These are phyloP conservation scores for Babesia sp. DNA, from an alignment of 169 alveolate genomes.

Conservation along the genomic window DNA sequence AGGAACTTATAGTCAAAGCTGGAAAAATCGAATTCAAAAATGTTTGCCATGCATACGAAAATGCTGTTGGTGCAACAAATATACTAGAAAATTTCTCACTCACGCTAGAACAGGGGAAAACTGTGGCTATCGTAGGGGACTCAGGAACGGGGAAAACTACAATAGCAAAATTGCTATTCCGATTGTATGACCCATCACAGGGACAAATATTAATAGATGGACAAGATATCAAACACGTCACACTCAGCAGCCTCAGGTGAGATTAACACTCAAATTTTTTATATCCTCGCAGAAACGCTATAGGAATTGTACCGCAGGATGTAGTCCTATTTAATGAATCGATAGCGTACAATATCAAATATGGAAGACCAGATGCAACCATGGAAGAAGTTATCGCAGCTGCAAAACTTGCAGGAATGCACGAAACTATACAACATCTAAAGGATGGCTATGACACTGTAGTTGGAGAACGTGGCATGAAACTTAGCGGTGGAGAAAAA, in stretches of 20 bases:
- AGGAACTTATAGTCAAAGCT: slow-evolving; percentile 36
- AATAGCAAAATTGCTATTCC: slow-evolving; percentile 86
- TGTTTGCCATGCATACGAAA: slow-evolving; percentile 53
- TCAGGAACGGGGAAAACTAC: slow-evolving; percentile 97
- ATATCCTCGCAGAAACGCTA: slow-evolving; percentile 60
- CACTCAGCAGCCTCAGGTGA: slow-evolving; percentile 74
- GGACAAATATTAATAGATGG: slow-evolving; percentile 87
- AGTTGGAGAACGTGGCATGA: slow-evolving; percentile 84
- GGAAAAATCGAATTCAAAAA: slow-evolving; percentile 63
- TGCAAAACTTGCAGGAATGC: slow-evolving; percentile 70
- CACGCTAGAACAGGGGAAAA: slow-evolving; percentile 66
- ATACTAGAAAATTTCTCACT: slow-evolving; percentile 61
- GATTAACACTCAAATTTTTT: not conserved
- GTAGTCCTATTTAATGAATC: slow-evolving; percentile 90
- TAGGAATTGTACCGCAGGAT: slow-evolving; percentile 92
- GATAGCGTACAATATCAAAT: slow-evolving; percentile 82
- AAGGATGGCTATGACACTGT: slow-evolving; percentile 82
- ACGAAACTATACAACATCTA: slow-evolving; percentile 43
- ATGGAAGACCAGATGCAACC: slow-evolving; percentile 84
- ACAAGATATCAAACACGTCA: slow-evolving; percentile 80
- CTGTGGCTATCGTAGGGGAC: slow-evolving; percentile 82
- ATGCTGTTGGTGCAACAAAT: slow-evolving; percentile 9
- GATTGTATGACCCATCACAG: slow-evolving; percentile 86
- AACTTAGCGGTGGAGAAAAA: slow-evolving; percentile 87
- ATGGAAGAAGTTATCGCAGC: slow-evolving; percentile 72